These are phyloP conservation scores for Fusarium staphyleae DNA, from an alignment of 2,329 filamentous ascomycete species.

Conservation along the genomic window DNA sequence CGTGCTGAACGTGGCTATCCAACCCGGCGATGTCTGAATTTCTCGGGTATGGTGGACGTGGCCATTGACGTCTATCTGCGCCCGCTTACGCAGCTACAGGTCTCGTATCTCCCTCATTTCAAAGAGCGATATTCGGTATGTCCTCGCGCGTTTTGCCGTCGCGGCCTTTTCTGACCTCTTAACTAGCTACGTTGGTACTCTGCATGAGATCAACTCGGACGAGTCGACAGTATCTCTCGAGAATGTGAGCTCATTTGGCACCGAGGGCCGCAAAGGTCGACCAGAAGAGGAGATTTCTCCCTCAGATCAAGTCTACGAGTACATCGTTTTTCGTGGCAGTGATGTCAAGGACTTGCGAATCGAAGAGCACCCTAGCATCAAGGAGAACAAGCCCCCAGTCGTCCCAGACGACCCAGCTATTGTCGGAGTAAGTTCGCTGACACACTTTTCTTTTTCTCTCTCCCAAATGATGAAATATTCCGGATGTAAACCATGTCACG, in stretches of 20 bases:
- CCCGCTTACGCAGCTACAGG: slow-evolving; percentile 57
- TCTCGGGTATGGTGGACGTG: slow-evolving; percentile 58
- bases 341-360: slow-evolving; percentile 98
- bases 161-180: slow-evolving; percentile 44
- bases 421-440: slow-evolving; percentile 81
- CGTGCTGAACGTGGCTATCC: slow-evolving; percentile 52
- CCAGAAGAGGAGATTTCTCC: slow-evolving; percentile 83
- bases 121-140: slow-evolving; percentile 95
- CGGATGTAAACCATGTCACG: slow-evolving; percentile 92
- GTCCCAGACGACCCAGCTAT: slow-evolving; percentile 96
- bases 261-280: slow-evolving; percentile 83
- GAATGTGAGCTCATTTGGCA: slow-evolving; percentile 93
- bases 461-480: slow-evolving; percentile 87
- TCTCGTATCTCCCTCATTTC: slow-evolving; percentile 96
- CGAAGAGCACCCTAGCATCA: slow-evolving; percentile 78
- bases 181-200: slow-evolving; percentile 86
- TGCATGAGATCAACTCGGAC: slow-evolving; percentile 98
- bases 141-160: slow-evolving; percentile 28
- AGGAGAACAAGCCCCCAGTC: slow-evolving; percentile 76
- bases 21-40: slow-evolving; percentile 63
- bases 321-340: slow-evolving; percentile 97
- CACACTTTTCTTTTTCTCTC: slow-evolving; percentile 14
- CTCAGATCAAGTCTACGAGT: slow-evolving; percentile 92
- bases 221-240: slow-evolving; percentile 96
- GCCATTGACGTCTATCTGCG: slow-evolving; percentile 40